Conservation (phyloP, 495 filamentous ascomycete genomes). For the Neurospora sp. region DNA sequence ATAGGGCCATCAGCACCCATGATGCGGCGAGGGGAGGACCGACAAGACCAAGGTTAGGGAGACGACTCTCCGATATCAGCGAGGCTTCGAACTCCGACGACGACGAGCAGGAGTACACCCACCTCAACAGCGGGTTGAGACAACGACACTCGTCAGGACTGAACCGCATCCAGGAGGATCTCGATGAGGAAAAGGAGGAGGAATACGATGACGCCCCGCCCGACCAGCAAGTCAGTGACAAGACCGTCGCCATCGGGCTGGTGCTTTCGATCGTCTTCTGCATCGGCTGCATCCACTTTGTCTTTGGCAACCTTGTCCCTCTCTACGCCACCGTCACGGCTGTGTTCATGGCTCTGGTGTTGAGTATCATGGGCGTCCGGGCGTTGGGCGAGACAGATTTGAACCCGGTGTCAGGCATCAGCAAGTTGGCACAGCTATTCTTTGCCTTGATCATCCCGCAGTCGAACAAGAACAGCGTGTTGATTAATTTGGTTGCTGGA, state of each 20-base stretch:
- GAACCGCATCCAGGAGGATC: background rate
- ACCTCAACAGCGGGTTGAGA: constrained; percentile 33
- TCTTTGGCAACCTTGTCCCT: constrained; percentile 61
- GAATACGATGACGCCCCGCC: constrained; percentile 65
- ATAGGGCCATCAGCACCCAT: constrained; percentile 1
- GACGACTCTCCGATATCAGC: background rate
- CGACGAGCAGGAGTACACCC: constrained; percentile 18
- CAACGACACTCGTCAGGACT: background rate
- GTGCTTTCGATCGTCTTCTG: constrained; percentile 69
- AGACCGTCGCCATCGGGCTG: constrained; percentile 63
- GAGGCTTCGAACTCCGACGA: constrained; percentile 3
- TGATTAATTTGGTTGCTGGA: constrained; percentile 92
- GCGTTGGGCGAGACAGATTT: constrained; percentile 93
- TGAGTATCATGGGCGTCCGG: constrained; percentile 91
- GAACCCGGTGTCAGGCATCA: constrained; percentile 94
- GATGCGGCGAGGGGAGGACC: background rate
- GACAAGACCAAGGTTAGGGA: background rate
- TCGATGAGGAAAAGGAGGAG: constrained; percentile 8
- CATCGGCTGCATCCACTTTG: constrained; percentile 64
- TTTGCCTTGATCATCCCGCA: constrained; percentile 77
- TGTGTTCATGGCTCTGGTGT: constrained; percentile 75
- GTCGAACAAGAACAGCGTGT: constrained; percentile 64
- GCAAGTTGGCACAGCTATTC: constrained; percentile 89
- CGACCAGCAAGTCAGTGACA: constrained; percentile 68
- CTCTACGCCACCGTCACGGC: constrained; percentile 68